phyloP scores from a whole-genome alignment of 441 rosid species.

The Melastoma candidum region DNA sequence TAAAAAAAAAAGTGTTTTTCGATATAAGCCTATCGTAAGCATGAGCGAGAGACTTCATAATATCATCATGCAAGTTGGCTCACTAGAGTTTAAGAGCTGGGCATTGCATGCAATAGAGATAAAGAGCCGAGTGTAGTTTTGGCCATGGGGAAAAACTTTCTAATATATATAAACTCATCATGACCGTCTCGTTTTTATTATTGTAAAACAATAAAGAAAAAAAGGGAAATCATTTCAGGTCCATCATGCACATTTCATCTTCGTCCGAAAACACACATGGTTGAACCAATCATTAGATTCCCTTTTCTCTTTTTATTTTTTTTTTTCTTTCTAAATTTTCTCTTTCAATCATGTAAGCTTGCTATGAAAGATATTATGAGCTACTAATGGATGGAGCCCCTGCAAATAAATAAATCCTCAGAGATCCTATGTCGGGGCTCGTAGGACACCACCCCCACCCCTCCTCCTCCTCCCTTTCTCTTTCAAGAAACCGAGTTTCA shows the following conservation, averaged over 20 bases:
- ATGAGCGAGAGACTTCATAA: background rate
- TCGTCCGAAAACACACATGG: background rate
- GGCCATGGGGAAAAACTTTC: no score
- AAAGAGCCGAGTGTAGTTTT: no score
- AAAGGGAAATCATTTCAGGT: no score
- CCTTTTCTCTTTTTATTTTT: background rate
- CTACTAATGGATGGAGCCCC: background rate
- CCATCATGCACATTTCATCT: background rate
- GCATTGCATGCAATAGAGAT: no score
- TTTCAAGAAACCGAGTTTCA: no score
- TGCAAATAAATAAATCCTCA: slow-evolving; percentile 1
- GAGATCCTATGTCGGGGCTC: slow-evolving; percentile 9
- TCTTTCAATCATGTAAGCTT: slow-evolving; percentile 2
- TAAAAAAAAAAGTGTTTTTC: no score
- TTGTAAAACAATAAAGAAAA: no score
- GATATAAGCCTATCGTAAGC: background rate
- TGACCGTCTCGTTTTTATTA: no score
- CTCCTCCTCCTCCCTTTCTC: no score
- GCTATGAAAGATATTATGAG: background rate
- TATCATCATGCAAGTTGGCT: background rate
- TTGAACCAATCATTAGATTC: slow-evolving; percentile 1
- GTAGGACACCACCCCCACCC: slow-evolving; percentile 1
- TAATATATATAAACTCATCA: no score
- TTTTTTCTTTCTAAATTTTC: no score
- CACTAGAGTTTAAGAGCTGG: background rate